These are phyloP conservation scores for Suhomyces bokatorum DNA, from an alignment of 1,139 yeast genomes.

Conservation along the genomic window DNA sequence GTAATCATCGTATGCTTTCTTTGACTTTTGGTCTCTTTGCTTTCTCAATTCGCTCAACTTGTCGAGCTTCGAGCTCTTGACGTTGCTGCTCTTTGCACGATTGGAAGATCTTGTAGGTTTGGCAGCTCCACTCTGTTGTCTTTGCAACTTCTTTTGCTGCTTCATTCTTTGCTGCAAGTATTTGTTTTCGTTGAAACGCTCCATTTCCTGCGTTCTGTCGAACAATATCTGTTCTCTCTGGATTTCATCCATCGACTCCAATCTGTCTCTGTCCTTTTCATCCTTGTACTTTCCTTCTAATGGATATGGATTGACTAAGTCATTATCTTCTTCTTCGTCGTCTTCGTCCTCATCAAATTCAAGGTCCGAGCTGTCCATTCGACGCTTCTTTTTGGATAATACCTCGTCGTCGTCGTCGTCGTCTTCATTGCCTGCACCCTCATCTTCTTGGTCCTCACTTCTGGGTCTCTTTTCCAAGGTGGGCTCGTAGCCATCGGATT, in stretches of 20 bases:
- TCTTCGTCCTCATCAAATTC: constrained; percentile 36
- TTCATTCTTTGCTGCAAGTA: constrained; percentile 79
- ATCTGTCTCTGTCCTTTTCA: constrained; percentile 66
- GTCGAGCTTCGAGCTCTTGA: constrained; percentile 39
- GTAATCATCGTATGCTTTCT: constrained; percentile 27
- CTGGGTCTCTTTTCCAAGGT: constrained; percentile 19
- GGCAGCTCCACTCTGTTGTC: constrained; percentile 37
- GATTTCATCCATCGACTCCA: constrained; percentile 83
- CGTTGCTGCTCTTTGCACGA: constrained; percentile 24
- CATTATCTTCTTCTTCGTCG: constrained; percentile 35
- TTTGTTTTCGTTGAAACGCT: constrained; percentile 77
- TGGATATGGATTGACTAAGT: constrained; percentile 77
- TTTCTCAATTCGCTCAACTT: constrained; percentile 81
- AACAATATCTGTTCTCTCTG: constrained; percentile 87
- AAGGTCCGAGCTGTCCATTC: constrained; percentile 13
- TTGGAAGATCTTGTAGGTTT: constrained; percentile 30
- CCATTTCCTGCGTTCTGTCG: constrained; percentile 91
- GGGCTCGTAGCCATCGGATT: constrained; percentile 32
- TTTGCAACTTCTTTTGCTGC: constrained; percentile 36
- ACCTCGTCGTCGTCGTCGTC: constrained; percentile 25
- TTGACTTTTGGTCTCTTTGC: constrained; percentile 70
- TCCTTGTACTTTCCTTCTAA: constrained; percentile 88
- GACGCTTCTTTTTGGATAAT: constrained; percentile 18
- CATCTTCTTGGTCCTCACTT: constrained; percentile 15
- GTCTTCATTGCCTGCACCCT: constrained; percentile 15